Evolutionary conservation across 1,284 basidiomycete species (phyloP).

Genomic region (Coriolopsis trogii): DNA sequence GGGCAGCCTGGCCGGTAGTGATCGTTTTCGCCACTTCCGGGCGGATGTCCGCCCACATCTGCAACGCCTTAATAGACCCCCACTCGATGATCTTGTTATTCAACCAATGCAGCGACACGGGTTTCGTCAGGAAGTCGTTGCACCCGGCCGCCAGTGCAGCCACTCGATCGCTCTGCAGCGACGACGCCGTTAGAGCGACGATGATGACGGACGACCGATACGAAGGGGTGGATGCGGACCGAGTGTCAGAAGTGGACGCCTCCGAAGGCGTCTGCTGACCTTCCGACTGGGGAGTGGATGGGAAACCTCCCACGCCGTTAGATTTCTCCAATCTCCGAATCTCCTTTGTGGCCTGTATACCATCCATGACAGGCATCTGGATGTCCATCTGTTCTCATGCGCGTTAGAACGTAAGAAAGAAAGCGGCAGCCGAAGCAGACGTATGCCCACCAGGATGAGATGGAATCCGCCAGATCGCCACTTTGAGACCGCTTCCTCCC

Average conservation of each 20-base stretch:
- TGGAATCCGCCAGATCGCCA: constrained; percentile 96
- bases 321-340: constrained; percentile 86
- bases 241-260: constrained; percentile 36
- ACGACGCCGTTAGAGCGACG: constrained; percentile 96
- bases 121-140: constrained; percentile 99
- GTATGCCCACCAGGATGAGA: constrained; percentile 81
- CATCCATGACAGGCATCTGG: constrained; percentile 98
- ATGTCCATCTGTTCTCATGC: constrained; percentile 88
- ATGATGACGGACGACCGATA: constrained; percentile 97
- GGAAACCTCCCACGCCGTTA: constrained; percentile 73
- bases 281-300: constrained; percentile 66
- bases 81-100: constrained; percentile 99
- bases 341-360: constrained; percentile 96
- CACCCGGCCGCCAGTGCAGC: constrained; percentile 96
- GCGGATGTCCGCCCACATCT: constrained; percentile 84
- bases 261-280: constrained; percentile 57
- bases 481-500: constrained; percentile 94
- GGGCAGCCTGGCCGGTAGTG: constrained; percentile 59
- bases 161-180: constrained; percentile 90
- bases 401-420: constrained; percentile 5
- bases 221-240: constrained; percentile 46
- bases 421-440: constrained; percentile 1
- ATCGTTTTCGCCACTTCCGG: constrained; percentile 60
- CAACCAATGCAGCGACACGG: constrained; percentile 93
- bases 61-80: constrained; percentile 88